Percentiles rank a stretch among this genome's conserved stretches.
phyloP scores from a whole-genome alignment of 176 grass and related monocot genomes.

The Avena eriantha region DNA sequence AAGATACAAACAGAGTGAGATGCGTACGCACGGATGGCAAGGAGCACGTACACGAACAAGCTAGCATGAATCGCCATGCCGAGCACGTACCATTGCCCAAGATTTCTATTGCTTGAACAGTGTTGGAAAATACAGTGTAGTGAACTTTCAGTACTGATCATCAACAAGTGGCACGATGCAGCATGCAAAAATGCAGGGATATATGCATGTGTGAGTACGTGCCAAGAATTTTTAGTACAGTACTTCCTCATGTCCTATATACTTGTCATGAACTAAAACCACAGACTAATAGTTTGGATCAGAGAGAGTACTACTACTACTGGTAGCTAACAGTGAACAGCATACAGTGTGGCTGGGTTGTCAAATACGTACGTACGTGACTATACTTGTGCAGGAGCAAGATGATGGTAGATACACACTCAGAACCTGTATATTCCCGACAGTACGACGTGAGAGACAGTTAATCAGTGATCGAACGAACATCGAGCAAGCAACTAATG shows the following conservation, averaged over 20 bases:
- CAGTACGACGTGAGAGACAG: neutral
- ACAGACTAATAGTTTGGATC: too few species aligned
- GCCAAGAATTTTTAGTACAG: too few species aligned
- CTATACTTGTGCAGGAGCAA: too few species aligned
- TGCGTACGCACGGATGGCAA: neutral
- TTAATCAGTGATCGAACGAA: neutral
- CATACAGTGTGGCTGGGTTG: too few species aligned
- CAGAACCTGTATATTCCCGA: neutral
- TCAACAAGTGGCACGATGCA: neutral
- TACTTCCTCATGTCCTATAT: too few species aligned
- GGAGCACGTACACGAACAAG: neutral
- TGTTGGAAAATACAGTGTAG: neutral
- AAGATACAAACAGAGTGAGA: neutral
- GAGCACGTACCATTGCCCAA: neutral
- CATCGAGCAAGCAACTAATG: neutral
- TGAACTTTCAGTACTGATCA: neutral
- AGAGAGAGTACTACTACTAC: too few species aligned
- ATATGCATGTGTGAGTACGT: too few species aligned
- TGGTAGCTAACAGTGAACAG: too few species aligned
- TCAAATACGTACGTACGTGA: too few species aligned
- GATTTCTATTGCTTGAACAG: neutral
- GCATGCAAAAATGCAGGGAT: neutral
- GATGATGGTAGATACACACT: neutral
- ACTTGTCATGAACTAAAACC: too few species aligned
- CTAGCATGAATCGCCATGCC: neutral